Evolutionary conservation across 257 asterid genomes (phyloP), one percentile per base, ranked within the genome.

Genomic region (Cordia subcordata): DNA sequence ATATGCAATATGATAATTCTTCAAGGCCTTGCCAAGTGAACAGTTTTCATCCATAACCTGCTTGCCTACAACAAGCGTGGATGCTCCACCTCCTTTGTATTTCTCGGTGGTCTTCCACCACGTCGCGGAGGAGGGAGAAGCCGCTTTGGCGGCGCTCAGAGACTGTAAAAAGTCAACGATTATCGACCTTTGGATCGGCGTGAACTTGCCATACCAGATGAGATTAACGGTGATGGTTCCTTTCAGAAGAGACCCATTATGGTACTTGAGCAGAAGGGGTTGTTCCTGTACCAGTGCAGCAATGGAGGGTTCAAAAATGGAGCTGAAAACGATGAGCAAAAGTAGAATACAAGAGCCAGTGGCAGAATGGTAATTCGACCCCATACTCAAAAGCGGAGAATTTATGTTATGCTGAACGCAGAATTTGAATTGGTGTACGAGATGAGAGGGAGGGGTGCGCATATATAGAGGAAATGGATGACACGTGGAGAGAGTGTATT

Each of bases 1-100:
- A 66, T 74, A 71, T 16, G 77, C 58, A 6, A 90, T 27, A 2
- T 90, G 68, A 0, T 84, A 75, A 37, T 61, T 71, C 27, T 76
- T 87, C 0, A 87, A 64, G 0, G 80, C 68, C 10, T 84, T 90
- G 0, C 96, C 96, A 0, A 87, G 69, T 0, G 93, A 74, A 22
- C 47, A 85, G 0, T 51, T 68, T 18, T 86, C 88, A 46, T 79
- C 86, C 13, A 87, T 68, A 39, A 79, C 51, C 55, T 87, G 96
- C 35, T 73, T 82, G 0, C 94, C 85, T 3, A 84, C 60, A 8
- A 65, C 67, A 21, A 84, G 55, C 0, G 67, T 63, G 0, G 89
- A 57, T 0, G 84, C 16, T 17, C 82, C 91, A 5, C 82, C 80
- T 18, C 77, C 76, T 11, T 70, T 56, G 58, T 74, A 77, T 35